phyloP scores from a whole-genome alignment of 768 basidiomycete species.

The Psilocybe cubensis region DNA sequence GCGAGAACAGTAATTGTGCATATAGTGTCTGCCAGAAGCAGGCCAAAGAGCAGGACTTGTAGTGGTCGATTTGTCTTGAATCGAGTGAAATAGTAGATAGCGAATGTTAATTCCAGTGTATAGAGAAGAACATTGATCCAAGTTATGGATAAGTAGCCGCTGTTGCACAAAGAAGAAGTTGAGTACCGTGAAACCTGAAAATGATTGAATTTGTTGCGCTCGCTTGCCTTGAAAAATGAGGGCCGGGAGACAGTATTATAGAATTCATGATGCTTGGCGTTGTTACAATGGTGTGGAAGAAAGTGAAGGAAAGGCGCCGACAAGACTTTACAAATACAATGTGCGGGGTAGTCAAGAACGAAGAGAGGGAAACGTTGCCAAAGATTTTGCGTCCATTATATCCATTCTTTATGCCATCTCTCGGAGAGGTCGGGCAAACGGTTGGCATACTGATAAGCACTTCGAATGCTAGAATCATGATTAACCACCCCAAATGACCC shows the following conservation, averaged over 20 bases:
- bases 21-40: constrained; percentile 23
- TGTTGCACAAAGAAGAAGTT: too few relatives aligned
- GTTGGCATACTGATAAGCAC: constrained; percentile 25
- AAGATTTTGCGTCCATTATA: constrained; percentile 15
- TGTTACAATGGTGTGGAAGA: not conserved
- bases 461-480: constrained; percentile 4
- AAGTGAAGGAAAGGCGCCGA: not conserved
- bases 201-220: too few relatives aligned
- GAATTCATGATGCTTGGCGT: not conserved
- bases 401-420: constrained; percentile 1
- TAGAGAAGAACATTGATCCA: constrained; percentile 28
- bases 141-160: constrained; percentile 23
- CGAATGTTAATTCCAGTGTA: constrained; percentile 25
- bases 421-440: constrained; percentile 17
- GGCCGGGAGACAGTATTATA: constrained; percentile 6
- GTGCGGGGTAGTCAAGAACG: constrained; percentile 1
- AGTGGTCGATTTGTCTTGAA: constrained; percentile 18
- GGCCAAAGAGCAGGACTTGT: constrained; percentile 16
- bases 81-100: constrained; percentile 24
- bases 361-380: constrained; percentile 9
- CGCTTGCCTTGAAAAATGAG: constrained; percentile 17
- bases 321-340: not conserved
- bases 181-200: too few relatives aligned
- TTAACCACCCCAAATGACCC: not conserved
- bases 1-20: constrained; percentile 23